phyloP scores from a whole-genome alignment of 441 rosid genomes.

The Croton laevigatus region DNA sequence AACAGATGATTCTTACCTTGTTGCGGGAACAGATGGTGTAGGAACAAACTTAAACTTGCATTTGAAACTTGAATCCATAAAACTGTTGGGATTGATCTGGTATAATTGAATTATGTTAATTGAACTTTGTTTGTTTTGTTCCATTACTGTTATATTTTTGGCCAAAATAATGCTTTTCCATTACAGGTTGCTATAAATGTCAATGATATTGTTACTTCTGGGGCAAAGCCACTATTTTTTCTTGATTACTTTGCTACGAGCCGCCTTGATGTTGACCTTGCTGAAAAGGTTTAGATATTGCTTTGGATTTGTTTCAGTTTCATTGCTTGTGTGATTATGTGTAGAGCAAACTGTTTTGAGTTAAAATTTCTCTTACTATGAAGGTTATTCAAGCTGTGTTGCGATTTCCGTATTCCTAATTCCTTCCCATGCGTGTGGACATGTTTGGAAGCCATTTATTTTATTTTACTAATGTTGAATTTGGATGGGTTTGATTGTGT shows the following conservation, averaged over 20 bases:
- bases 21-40: slow-evolving; percentile 96
- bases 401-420: no score
- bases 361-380: not conserved
- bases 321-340: not conserved
- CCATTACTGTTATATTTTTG: not conserved
- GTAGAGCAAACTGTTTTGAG: not conserved
- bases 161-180: slow-evolving; percentile 5
- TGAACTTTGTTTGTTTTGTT: slow-evolving; percentile 5
- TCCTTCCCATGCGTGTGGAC: no score
- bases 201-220: slow-evolving; percentile 90
- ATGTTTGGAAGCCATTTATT: no score
- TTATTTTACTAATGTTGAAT: no score
- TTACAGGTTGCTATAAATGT: slow-evolving; percentile 95
- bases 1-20: slow-evolving; percentile 82
- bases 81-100: slow-evolving; percentile 92
- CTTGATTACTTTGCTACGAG: slow-evolving; percentile 94
- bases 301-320: slow-evolving; percentile 4
- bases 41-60: slow-evolving; percentile 95
- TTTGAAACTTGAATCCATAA: slow-evolving; percentile 88
- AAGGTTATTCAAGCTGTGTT: slow-evolving; percentile 94
- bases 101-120: slow-evolving; percentile 20
- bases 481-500: no score
- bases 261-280: slow-evolving; percentile 89
- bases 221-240: slow-evolving; percentile 91
- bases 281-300: slow-evolving; percentile 63